Evolutionary conservation across 345 rosid species (phyloP).

Genomic region (Hypericum androsaemum): DNA sequence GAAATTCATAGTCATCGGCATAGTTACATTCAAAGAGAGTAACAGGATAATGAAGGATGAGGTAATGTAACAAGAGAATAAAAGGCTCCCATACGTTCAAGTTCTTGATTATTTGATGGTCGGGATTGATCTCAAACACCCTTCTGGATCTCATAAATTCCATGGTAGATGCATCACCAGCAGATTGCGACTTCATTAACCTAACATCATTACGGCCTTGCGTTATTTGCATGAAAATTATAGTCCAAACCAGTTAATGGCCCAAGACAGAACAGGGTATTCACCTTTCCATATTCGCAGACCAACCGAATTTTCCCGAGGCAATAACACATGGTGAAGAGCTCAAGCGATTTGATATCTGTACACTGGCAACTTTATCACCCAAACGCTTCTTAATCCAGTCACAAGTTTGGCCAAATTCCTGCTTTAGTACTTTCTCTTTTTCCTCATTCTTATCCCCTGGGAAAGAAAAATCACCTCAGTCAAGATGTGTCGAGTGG

Average conservation of each 20-base stretch:
- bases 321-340: conserved; percentile 96
- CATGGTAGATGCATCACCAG: conserved; percentile 67
- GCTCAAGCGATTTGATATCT: conserved; percentile 76
- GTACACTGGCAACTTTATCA: conserved; percentile 85
- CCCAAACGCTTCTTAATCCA: conserved; percentile 92
- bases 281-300: conserved; percentile 98
- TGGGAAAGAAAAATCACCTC: conserved; percentile 22
- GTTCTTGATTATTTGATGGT: conserved; percentile 66
- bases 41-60: neutral
- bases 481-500: conserved; percentile 3
- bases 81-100: conserved; percentile 34
- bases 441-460: conserved; percentile 89
- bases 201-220: conserved; percentile 29
- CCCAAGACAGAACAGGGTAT: neutral
- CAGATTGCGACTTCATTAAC: conserved; percentile 86
- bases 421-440: conserved; percentile 66
- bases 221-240: neutral
- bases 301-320: conserved; percentile 94
- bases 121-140: conserved; percentile 93
- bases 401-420: conserved; percentile 83
- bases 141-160: conserved; percentile 97
- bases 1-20: neutral
- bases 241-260: neutral
- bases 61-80: neutral
- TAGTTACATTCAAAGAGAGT: neutral